Conservation (phyloP, 2,329 filamentous ascomycete genomes). For the Didymella pomorum region DNA sequence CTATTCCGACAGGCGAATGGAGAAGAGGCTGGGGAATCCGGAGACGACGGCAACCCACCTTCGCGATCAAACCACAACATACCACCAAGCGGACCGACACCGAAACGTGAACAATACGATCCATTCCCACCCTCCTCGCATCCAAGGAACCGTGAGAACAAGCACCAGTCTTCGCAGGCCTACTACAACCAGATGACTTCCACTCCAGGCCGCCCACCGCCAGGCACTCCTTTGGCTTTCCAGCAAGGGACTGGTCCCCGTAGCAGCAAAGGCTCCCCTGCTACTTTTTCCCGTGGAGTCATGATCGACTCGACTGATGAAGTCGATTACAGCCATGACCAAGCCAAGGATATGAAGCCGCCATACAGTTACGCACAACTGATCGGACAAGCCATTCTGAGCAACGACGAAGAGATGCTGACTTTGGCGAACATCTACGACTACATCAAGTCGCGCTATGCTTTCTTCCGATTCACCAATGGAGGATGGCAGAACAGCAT, state of each 20-base stretch:
- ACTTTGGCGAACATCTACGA: constrained; percentile 93
- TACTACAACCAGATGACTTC: constrained; percentile 47
- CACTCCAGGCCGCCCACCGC: constrained; percentile 45
- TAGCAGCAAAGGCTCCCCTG: constrained; percentile 57
- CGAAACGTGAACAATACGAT: constrained; percentile 49
- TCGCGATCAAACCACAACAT: constrained; percentile 45
- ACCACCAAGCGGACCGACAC: constrained; percentile 45
- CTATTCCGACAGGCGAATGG: constrained; percentile 69
- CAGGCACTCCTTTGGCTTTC: constrained; percentile 47
- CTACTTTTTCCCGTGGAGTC: constrained; percentile 58
- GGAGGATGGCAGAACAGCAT: constrained; percentile 99
- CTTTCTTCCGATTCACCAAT: constrained; percentile 87
- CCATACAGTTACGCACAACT: constrained; percentile 96
- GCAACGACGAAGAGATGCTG: constrained; percentile 84
- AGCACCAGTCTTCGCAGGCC: constrained; percentile 42
- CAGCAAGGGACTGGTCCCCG: constrained; percentile 46
- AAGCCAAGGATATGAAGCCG: constrained; percentile 90
- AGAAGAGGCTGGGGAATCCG: constrained; percentile 51
- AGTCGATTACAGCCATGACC: constrained; percentile 81
- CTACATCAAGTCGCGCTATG: constrained; percentile 89
- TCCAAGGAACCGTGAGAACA: constrained; percentile 36
- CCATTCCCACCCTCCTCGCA: constrained; percentile 50
- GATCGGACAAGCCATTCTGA: constrained; percentile 95
- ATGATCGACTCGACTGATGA: constrained; percentile 63
- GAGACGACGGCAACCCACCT: constrained; percentile 47